These are phyloP conservation scores for Ophiostoma sp. DNA, from an alignment of 2,329 filamentous ascomycete genomes.

Conservation along the genomic window DNA sequence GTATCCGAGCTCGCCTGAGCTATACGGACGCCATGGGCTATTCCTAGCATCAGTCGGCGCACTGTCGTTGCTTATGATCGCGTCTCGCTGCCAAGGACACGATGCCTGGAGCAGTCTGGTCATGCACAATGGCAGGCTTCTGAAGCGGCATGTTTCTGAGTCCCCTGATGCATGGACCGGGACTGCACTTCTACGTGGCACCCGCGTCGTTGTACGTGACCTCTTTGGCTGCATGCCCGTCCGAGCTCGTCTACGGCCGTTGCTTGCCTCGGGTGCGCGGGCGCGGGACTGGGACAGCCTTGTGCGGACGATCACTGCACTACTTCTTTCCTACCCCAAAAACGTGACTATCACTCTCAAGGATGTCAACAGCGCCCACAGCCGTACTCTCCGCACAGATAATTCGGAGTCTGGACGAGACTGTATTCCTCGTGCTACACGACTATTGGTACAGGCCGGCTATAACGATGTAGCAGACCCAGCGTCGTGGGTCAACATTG, in stretches of 20 bases:
- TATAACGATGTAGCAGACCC: slow-evolving; percentile 51
- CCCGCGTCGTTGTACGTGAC: slow-evolving; percentile 67
- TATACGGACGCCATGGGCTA: slow-evolving; percentile 63
- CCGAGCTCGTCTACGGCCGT: slow-evolving; percentile 71
- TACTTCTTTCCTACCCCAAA: slow-evolving; percentile 65
- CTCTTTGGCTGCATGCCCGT: slow-evolving; percentile 90
- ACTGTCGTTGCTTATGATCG: slow-evolving; percentile 70
- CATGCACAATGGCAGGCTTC: slow-evolving; percentile 62
- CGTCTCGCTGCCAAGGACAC: slow-evolving; percentile 59
- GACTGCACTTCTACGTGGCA: slow-evolving; percentile 59
- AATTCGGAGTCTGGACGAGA: slow-evolving; percentile 21
- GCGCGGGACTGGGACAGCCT: slow-evolving; percentile 62
- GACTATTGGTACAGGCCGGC: slow-evolving; percentile 60
- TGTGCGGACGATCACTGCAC: slow-evolving; percentile 50
- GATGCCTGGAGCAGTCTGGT: slow-evolving; percentile 59
- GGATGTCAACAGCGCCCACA: slow-evolving; percentile 42
- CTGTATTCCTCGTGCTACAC: slow-evolving; percentile 34
- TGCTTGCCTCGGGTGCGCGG: slow-evolving; percentile 29
- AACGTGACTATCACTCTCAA: slow-evolving; percentile 53
- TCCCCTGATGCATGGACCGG: slow-evolving; percentile 27
- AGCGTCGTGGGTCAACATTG: slow-evolving; percentile 63
- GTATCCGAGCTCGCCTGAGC: slow-evolving; percentile 40
- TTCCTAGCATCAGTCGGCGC: slow-evolving; percentile 74
- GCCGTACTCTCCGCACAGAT: slow-evolving; percentile 26
- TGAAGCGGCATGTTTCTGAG: slow-evolving; percentile 58